Evolutionary conservation across 805 yeast genomes (phyloP).

Genomic region (Sungouiella thailandica): DNA sequence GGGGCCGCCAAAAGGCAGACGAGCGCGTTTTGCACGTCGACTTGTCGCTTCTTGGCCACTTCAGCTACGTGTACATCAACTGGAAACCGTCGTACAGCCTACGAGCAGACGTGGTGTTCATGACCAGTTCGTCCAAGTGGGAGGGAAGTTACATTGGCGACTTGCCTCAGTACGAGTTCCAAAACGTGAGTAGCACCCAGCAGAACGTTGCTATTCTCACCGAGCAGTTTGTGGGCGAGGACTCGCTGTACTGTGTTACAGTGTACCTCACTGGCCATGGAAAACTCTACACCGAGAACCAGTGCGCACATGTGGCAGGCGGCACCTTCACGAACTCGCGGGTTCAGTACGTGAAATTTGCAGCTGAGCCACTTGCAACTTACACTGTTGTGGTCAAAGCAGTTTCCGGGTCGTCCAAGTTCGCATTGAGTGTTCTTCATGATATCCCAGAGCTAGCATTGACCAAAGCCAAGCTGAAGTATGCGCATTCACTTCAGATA

Average conservation of each 20-base stretch:
- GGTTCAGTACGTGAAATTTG: constrained; percentile 29
- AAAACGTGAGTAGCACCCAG: constrained; percentile 20
- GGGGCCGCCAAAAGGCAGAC: constrained; percentile 23
- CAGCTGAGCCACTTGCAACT: constrained; percentile 17
- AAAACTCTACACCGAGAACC: constrained; percentile 8
- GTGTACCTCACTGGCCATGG: constrained; percentile 2
- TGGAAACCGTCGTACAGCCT: constrained; percentile 47
- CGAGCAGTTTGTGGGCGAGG: neutral
- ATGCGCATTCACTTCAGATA: constrained; percentile 13
- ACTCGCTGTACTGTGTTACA: neutral
- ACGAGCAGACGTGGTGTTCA: constrained; percentile 1
- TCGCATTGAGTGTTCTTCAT: constrained; percentile 21
- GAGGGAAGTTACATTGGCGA: constrained; percentile 16
- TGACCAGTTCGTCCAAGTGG: constrained; percentile 1
- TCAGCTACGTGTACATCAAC: constrained; percentile 57
- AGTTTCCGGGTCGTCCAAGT: constrained; percentile 12
- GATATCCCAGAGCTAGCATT: constrained; percentile 20
- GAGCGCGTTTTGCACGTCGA: constrained; percentile 16
- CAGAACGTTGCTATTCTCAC: constrained; percentile 22
- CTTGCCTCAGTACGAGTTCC: constrained; percentile 42
- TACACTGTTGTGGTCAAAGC: constrained; percentile 23
- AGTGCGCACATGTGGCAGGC: constrained; percentile 16
- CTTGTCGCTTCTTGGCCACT: constrained; percentile 20
- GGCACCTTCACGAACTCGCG: constrained; percentile 33
- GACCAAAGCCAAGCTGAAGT: constrained; percentile 26